phyloP scores from a whole-genome alignment of 2,329 filamentous ascomycete species.

The Lasiodiplodia gonubiensis region DNA sequence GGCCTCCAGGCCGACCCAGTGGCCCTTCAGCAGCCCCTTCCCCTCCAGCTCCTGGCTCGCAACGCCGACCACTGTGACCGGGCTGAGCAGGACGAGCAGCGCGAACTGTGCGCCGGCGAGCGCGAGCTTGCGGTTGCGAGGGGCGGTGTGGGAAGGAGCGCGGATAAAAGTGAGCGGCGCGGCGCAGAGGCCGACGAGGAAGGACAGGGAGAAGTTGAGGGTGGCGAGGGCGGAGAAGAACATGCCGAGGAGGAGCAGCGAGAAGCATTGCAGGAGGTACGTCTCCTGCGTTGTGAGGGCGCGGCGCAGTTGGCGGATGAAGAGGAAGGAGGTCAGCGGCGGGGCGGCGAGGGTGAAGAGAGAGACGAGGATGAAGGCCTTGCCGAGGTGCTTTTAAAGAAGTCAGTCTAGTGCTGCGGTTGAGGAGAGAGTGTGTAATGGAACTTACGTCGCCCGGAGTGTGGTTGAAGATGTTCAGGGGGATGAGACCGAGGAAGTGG shows the following conservation, averaged over 20 bases:
- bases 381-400: slow-evolving; percentile 32
- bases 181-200: slow-evolving; percentile 81
- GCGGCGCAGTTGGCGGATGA: slow-evolving; percentile 45
- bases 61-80: slow-evolving; percentile 40
- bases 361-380: slow-evolving; percentile 40
- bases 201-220: slow-evolving; percentile 90
- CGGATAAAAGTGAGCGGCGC: slow-evolving; percentile 77
- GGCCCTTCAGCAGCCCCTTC: slow-evolving; percentile 46
- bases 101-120: slow-evolving; percentile 31
- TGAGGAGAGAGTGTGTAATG: slow-evolving; percentile 53
- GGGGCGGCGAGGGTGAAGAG: slow-evolving; percentile 44
- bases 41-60: slow-evolving; percentile 36
- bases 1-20: slow-evolving; percentile 34
- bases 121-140: slow-evolving; percentile 25
- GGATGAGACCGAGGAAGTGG: slow-evolving; percentile 79
- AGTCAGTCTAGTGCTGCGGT: slow-evolving; percentile 41
- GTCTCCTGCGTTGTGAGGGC: slow-evolving; percentile 73
- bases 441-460: slow-evolving; percentile 68
- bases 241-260: slow-evolving; percentile 88
- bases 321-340: slow-evolving; percentile 37
- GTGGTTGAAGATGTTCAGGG: slow-evolving; percentile 86
- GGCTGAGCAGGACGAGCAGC: slow-evolving; percentile 41
- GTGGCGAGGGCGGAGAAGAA: slow-evolving; percentile 91
- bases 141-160: neutral
- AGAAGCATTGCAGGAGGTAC: slow-evolving; percentile 85